phyloP scores from a whole-genome alignment of 208 protist genomes.

The Leishmania braziliensis region DNA sequence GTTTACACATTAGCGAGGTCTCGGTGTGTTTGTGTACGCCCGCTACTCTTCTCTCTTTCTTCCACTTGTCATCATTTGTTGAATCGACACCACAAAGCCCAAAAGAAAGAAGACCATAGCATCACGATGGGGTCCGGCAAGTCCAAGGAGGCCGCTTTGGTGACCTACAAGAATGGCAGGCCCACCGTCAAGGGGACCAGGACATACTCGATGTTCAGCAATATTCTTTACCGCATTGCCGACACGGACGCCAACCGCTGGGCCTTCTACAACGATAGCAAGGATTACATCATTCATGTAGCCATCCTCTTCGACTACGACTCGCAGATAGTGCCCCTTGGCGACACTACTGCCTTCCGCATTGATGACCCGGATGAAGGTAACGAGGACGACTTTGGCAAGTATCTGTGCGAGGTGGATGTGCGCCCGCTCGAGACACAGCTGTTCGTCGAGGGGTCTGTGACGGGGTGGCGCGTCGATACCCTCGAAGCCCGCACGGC shows the following conservation, averaged over 20 bases:
- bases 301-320: slow-evolving; percentile 87
- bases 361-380: slow-evolving; percentile 79
- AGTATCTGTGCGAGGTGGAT: slow-evolving; percentile 82
- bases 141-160: slow-evolving; percentile 18
- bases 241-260: slow-evolving; percentile 55
- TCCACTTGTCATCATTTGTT: neutral
- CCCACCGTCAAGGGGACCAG: slow-evolving; percentile 51
- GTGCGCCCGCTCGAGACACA: slow-evolving; percentile 65
- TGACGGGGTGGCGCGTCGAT: slow-evolving; percentile 81
- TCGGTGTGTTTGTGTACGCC: neutral
- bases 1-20: neutral
- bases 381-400: slow-evolving; percentile 75
- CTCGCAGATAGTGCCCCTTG: slow-evolving; percentile 74
- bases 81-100: neutral
- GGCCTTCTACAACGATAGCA: slow-evolving; percentile 87
- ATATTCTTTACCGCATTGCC: slow-evolving; percentile 66
- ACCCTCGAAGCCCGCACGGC: slow-evolving; percentile 73
- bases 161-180: slow-evolving; percentile 60
- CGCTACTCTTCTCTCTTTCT: slow-evolving; percentile 14
- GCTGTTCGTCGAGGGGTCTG: slow-evolving; percentile 70
- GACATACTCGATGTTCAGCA: slow-evolving; percentile 78
- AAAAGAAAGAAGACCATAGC: too few relatives aligned
- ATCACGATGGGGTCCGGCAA: slow-evolving; percentile 41
- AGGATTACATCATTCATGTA: slow-evolving; percentile 71
- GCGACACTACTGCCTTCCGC: slow-evolving; percentile 66